Base-by-base conservation (phyloP, 2,329 filamentous ascomycete species). In the Sporothrix euskadiensis region DNA sequence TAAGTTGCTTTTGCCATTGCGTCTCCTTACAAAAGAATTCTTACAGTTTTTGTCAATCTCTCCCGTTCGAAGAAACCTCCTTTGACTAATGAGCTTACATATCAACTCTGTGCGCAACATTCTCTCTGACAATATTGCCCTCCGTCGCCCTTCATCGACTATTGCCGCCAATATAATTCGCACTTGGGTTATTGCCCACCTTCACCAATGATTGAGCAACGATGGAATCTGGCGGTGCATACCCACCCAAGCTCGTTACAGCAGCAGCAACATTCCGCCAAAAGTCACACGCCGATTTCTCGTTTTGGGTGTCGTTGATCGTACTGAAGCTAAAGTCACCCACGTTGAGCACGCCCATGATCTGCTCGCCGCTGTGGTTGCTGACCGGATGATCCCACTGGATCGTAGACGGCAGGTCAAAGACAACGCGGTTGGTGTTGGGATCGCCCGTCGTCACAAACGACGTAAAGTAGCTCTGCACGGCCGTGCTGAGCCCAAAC, bases 381-480 rank as follows among this genome's bases (percentile, higher is more conserved):
- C 75, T 78, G 22, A 75, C 73, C 8, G 81, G 79, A 52, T 80
- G 79, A 19, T 78, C 76, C 81, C 83, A 84, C 7, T 77, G 69
- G 9, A 81, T 76, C 1, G 81, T 81, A 1, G 80, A 77, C 49
- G 81, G 81, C 6, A 83, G n/a, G 41, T 80, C 80, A 6, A 75
- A 72, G 44, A 79, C 78, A 22, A 47, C 65, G 32, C 73, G 73
- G 61, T 63, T 8, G 0, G 76, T 81, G 75, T 84, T 84, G 12
- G 83, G 83, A 73, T 84, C 78, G 0, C 83, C 83, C 1, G 78
- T 79, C 19, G 80, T 78, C n/a, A 80, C 80, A 74, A 83, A 84
- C 14, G 80, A 82, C 4, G 81, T 79, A 14, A 84, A 76, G 74
- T 84, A 84, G 72, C 79, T 81, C 76, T 84, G 83, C 76, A 82